Conservation (phyloP, 805 yeast species). For the Barnettozyma californica region DNA sequence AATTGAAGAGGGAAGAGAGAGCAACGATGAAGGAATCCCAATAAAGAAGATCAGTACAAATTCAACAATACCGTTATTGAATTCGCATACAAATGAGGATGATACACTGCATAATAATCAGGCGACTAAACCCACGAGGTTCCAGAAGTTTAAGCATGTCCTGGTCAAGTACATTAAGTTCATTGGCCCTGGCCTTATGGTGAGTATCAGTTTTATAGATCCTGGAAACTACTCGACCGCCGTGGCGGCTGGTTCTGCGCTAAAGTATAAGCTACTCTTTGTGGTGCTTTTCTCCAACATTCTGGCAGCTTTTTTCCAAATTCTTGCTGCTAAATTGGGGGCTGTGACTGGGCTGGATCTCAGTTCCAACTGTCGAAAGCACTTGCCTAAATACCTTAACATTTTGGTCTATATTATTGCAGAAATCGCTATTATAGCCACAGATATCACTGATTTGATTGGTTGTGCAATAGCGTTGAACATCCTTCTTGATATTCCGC, state of each 20-base stretch:
- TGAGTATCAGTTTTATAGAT: conserved; percentile 92
- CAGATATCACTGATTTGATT: conserved; percentile 94
- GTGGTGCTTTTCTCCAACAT: conserved; percentile 75
- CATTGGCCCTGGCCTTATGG: conserved; percentile 96
- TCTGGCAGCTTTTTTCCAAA: conserved; percentile 83
- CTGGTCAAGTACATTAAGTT: conserved; percentile 42
- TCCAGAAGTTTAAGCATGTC: conserved; percentile 7
- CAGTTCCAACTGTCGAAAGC: conserved; percentile 79
- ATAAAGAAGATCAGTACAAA: not conserved
- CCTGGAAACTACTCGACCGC: conserved; percentile 97
- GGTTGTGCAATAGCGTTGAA: conserved; percentile 96
- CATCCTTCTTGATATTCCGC: conserved; percentile 73
- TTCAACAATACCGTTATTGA: not conserved
- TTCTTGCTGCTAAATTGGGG: conserved; percentile 81
- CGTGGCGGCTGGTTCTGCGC: conserved; percentile 89
- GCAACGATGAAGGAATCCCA: not conserved
- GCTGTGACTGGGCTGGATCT: conserved; percentile 91
- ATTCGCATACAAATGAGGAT: not conserved
- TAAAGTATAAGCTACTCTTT: conserved; percentile 72
- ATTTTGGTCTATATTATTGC: conserved; percentile 67
- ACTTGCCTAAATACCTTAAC: conserved; percentile 60
- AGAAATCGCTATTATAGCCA: conserved; percentile 88
- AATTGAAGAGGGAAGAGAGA: not conserved
- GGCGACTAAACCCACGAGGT: conserved; percentile 3
- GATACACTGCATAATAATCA: not conserved